Conservation (phyloP, 805 yeast species). For the Candida ortonii region DNA sequence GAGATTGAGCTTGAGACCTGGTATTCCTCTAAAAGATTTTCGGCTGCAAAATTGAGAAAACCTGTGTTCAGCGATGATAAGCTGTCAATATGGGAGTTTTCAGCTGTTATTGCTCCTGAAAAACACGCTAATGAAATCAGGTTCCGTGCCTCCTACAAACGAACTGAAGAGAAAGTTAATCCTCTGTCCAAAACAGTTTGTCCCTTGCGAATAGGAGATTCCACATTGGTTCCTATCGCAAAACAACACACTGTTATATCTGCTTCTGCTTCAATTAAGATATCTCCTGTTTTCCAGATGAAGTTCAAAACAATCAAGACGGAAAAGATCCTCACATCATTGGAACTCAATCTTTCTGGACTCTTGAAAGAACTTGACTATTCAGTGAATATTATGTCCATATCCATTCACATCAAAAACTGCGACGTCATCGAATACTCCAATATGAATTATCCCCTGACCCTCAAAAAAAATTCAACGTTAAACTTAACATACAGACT, state of each 20-base stretch:
- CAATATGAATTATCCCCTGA: slow-evolving; percentile 31
- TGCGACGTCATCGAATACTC: slow-evolving; percentile 26
- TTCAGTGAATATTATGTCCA: slow-evolving; percentile 14
- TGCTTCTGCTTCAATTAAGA: slow-evolving; percentile 9
- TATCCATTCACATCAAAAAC: slow-evolving; percentile 21
- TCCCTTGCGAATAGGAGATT: slow-evolving; percentile 15
- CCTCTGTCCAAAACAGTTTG: slow-evolving; percentile 9
- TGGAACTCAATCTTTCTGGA: slow-evolving; percentile 24
- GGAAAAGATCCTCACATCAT: slow-evolving; percentile 27
- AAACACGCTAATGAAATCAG: slow-evolving; percentile 16
- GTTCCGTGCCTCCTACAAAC: slow-evolving; percentile 19
- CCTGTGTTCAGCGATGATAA: slow-evolving; percentile 7
- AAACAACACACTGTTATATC: slow-evolving; percentile 10
- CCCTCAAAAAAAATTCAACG: slow-evolving; percentile 15
- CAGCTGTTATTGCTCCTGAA: slow-evolving; percentile 19
- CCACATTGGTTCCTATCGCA: slow-evolving; percentile 5
- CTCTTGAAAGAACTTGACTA: slow-evolving; percentile 11
- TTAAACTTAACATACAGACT: slow-evolving; percentile 28
- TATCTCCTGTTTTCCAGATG: slow-evolving; percentile 30
- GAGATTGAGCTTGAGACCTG: slow-evolving; percentile 11
- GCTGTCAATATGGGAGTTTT: slow-evolving; percentile 17
- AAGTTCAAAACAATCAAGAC: slow-evolving; percentile 25
- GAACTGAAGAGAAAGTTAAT: slow-evolving; percentile 6
- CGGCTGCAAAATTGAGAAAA: neutral
- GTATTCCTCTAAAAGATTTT: slow-evolving; percentile 11